Evolutionary conservation across 352 stramenopile genomes (phyloP).

Genomic region (Pythium aquatile): DNA sequence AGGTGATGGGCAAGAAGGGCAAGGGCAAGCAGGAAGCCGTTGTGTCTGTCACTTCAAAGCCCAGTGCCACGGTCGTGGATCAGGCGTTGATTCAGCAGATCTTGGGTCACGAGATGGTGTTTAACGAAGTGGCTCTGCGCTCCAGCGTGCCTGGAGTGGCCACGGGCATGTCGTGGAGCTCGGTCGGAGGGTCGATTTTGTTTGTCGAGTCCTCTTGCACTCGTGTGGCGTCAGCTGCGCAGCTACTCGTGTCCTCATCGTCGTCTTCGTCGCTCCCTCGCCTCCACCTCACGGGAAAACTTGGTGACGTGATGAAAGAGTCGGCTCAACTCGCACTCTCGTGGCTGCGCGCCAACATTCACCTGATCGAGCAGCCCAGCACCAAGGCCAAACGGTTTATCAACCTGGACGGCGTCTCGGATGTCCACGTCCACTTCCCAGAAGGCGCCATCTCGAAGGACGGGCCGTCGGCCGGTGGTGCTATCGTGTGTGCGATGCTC

Average conservation of each 20-base stretch:
- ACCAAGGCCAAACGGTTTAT: constrained; percentile 23
- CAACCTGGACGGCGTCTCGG: constrained; percentile 55
- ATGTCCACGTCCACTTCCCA: constrained; percentile 89
- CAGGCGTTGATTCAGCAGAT: constrained; percentile 55
- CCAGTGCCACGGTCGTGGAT: constrained; percentile 39
- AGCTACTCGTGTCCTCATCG: constrained; percentile 26
- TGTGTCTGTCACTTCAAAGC: background rate
- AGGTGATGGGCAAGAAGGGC: constrained; percentile 23
- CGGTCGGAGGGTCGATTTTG: constrained; percentile 72
- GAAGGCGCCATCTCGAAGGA: constrained; percentile 90
- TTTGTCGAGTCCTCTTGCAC: constrained; percentile 87
- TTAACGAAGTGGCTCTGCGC: constrained; percentile 72
- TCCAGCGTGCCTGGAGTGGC: constrained; percentile 65
- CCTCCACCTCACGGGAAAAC: constrained; percentile 68
- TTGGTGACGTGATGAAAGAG: constrained; percentile 90
- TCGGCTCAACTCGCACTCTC: constrained; percentile 82
- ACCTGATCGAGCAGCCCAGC: constrained; percentile 47
- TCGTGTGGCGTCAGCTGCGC: constrained; percentile 29
- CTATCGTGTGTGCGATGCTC: constrained; percentile 84
- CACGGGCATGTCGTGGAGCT: constrained; percentile 86
- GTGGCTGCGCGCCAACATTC: constrained; percentile 71
- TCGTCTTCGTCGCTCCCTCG: constrained; percentile 31
- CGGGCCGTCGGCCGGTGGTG: constrained; percentile 81
- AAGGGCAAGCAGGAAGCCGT: background rate
- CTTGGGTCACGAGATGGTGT: constrained; percentile 64